Evolutionary conservation across 1,284 basidiomycete genomes (phyloP), one percentile per base, ranked within the genome.

Genomic region (Heterobasidion annosum): DNA sequence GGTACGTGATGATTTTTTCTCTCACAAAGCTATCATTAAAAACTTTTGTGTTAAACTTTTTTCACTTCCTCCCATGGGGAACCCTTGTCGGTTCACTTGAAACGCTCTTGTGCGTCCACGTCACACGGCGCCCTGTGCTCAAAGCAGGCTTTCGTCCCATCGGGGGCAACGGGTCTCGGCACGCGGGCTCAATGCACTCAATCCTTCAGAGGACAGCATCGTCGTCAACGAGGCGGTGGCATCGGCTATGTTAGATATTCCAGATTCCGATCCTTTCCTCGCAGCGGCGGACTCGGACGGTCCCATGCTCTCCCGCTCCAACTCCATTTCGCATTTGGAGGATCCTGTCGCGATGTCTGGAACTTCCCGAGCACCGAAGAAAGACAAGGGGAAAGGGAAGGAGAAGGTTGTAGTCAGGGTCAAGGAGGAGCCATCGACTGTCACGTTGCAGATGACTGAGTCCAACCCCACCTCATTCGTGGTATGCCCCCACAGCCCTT

Each of bases 111-210:
- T 54, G 53, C 53, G 58, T 57, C 61, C 62, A 53, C 63, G 55
- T 58, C 43, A 51, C 48, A 55, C 40, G 54, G 44, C 56, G 56
- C 53, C 58, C 55, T 61, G 33, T 45, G 48, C 49, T 32, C 40
- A 37, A 48, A 54, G 53, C 62, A 84, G 83, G 60, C 68, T 73
- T 62, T 71, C 74, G 42, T 77, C 82, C 54, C 79, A 81, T 64
- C 79, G 87, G 61, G 82, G 87, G 56, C 86, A 88, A 65, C 81
- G 87, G 68, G 84, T 85, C 47, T 82, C 81, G 57, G 82, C 87
- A 60, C 84, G 87, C 59, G 78, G 77, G 67, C 73, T 86, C 63
- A 78, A 78, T 66, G 73, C 69, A 55, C 66, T 65, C 51, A 64
- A 69, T 42, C 67, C 68, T 50, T 62, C 69, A 54, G 77, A 81